Percentiles rank a stretch among this genome's conserved stretches.
Conservation (phyloP, 2,329 filamentous ascomycete species). For the Mycogone perniciosa region DNA sequence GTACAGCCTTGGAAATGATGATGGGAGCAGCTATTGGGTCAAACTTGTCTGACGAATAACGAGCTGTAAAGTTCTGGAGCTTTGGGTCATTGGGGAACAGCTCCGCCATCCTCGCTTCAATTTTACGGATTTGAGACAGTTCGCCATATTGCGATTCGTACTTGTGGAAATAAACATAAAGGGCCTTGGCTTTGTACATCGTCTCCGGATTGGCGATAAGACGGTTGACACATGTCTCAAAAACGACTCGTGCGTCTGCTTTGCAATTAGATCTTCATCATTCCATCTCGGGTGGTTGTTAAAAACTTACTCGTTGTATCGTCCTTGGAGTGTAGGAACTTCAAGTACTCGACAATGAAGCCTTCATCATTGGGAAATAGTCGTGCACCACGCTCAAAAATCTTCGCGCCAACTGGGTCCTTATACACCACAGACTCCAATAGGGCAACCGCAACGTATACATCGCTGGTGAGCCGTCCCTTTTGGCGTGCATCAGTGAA, state of each 20-base stretch:
- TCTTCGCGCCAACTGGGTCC: slow-evolving; percentile 84
- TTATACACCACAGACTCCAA: slow-evolving; percentile 97
- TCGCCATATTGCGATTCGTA: slow-evolving; percentile 95
- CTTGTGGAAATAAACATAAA: slow-evolving; percentile 89
- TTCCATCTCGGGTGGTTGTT: background rate
- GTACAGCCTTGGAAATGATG: slow-evolving; percentile 73
- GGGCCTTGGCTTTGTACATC: slow-evolving; percentile 67
- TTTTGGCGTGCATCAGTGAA: slow-evolving; percentile 84
- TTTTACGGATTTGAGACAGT: slow-evolving; percentile 78
- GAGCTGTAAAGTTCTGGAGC: slow-evolving; percentile 66
- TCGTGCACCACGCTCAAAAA: slow-evolving; percentile 89
- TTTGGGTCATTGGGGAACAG: slow-evolving; percentile 85
- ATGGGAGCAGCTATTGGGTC: slow-evolving; percentile 76
- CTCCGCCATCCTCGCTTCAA: slow-evolving; percentile 89
- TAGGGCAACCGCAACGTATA: slow-evolving; percentile 87
- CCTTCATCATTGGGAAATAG: slow-evolving; percentile 90
- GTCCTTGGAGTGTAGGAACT: slow-evolving; percentile 85
- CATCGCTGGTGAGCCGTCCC: slow-evolving; percentile 85
- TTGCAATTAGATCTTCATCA: slow-evolving; percentile 14
- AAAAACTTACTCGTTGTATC: slow-evolving; percentile 77
- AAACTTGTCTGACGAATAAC: slow-evolving; percentile 66
- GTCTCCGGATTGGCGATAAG: slow-evolving; percentile 72
- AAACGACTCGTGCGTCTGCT: slow-evolving; percentile 85
- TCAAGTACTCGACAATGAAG: slow-evolving; percentile 93
- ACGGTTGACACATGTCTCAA: slow-evolving; percentile 85